Conservation (phyloP, 164 flowering plant species). For the Vitis riparia region DNA sequence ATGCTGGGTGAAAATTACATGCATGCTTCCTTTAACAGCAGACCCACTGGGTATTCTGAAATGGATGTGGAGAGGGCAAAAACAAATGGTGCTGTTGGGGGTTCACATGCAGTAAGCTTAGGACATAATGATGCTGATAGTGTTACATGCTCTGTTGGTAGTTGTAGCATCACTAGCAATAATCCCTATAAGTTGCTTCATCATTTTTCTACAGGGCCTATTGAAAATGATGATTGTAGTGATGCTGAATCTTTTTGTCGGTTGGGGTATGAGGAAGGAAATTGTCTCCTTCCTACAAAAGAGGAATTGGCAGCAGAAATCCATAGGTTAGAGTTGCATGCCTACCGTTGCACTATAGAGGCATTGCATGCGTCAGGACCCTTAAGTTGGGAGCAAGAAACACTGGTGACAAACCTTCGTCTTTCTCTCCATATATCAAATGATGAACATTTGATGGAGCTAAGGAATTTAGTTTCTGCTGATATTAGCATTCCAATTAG, state of each 20-base stretch:
- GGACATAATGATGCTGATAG: slow-evolving; percentile 48
- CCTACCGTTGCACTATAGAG: slow-evolving; percentile 78
- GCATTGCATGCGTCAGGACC: slow-evolving; percentile 91
- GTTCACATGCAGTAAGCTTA: slow-evolving; percentile 31
- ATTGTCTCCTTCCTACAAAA: slow-evolving; percentile 29
- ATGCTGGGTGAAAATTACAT: slow-evolving; percentile 46
- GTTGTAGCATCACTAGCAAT: slow-evolving; percentile 58
- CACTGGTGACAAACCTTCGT: slow-evolving; percentile 80
- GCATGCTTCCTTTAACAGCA: slow-evolving; percentile 47
- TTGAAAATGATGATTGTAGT: slow-evolving; percentile 44
- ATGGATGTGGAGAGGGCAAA: slow-evolving; percentile 38
- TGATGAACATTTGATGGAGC: slow-evolving; percentile 89
- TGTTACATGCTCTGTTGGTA: slow-evolving; percentile 72
- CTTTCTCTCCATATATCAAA: slow-evolving; percentile 78
- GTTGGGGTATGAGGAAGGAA: slow-evolving; percentile 34
- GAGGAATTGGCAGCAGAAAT: slow-evolving; percentile 54
- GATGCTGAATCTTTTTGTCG: slow-evolving; percentile 70
- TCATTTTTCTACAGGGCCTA: slow-evolving; percentile 23
- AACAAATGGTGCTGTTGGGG: slow-evolving; percentile 32
- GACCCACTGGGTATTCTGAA: slow-evolving; percentile 37
- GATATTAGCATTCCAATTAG: slow-evolving; percentile 31
- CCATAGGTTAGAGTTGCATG: slow-evolving; percentile 84
- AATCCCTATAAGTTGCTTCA: slow-evolving; percentile 23
- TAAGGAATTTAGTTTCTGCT: slow-evolving; percentile 70
- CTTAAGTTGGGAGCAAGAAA: slow-evolving; percentile 93